Evolutionary conservation across 306 rosid genomes (phyloP).

Genomic region (Arachis stenosperma): DNA sequence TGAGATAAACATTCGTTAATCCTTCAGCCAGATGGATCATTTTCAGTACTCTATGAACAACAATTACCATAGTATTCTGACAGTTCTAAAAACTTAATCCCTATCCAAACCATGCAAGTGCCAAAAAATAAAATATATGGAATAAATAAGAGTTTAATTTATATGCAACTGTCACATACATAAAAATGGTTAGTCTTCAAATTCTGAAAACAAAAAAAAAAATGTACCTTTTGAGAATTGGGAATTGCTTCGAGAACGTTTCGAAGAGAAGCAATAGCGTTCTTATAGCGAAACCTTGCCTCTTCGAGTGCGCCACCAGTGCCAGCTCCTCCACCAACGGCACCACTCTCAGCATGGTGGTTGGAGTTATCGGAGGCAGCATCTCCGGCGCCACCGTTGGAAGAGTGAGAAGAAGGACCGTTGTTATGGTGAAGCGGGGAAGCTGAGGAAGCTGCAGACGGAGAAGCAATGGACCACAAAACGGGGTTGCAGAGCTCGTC

Average conservation of each 20-base stretch:
- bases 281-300: conserved; percentile 78
- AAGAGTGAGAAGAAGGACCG: conserved; percentile 27
- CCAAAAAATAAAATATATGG: too few relatives aligned
- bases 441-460: conserved; percentile 34
- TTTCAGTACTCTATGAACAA: too few relatives aligned
- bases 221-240: conserved; percentile 64
- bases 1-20: too few relatives aligned
- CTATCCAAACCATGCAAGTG: too few relatives aligned
- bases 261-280: conserved; percentile 74
- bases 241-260: conserved; percentile 74
- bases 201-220: background rate
- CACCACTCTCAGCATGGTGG: conserved; percentile 50
- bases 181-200: too few relatives aligned
- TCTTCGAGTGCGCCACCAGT: conserved; percentile 85
- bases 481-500: conserved; percentile 92
- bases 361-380: conserved; percentile 60
- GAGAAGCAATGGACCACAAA: conserved; percentile 71
- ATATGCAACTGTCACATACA: too few relatives aligned
- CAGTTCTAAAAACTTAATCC: too few relatives aligned
- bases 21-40: too few relatives aligned
- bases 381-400: conserved; percentile 58
- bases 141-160: too few relatives aligned
- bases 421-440: conserved; percentile 27
- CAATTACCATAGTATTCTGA: too few relatives aligned
- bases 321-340: conserved; percentile 40